Evolutionary conservation across 345 rosid genomes (phyloP), one percentile per base, ranked within the genome.

Genomic region (Nasturtium officinale): DNA sequence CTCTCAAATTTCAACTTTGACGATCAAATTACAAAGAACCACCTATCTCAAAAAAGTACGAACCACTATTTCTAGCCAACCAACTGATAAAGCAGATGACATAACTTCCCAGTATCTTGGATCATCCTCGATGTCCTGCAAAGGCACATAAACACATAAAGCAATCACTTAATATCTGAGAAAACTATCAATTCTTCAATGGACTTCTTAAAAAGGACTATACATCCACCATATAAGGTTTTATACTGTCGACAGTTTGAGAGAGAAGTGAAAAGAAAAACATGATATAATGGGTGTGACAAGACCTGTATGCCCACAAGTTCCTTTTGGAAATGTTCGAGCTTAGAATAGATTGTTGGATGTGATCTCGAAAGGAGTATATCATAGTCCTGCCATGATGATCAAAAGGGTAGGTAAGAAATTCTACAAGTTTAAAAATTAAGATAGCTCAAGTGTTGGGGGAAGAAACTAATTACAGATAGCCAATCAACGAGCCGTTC

Each of bases 31-130:
- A 54, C 21, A 28, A 0, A 9, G 52, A 64, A 38, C 15, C 15
- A 9, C n/a, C 9, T 23, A 54, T 40, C 35, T 28, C 28, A 58
- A 40, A 71, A 63, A 55, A 60, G 18, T 28, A 78, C 91, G 46
- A 59, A 95, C 96, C 85, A 85, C 96, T 50, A 87, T 91, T 75
- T 91, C 93, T 48, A 90, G 82, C 97, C 97, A 95, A 69, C 99
- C 99, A 80, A 95, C 86, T 40, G 95, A 88, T 32, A 91, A 70
- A 30, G 90, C 95, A 38, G 96, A 89, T 51, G 89, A 73, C 79
- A 89, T 83, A 62, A 88, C 87, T 75, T 86, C 92, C 98, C 98
- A 94, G 70, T 88, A 94, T 78, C 76, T 85, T 47, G 89, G 82
- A 79, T 87, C 80, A 73, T 91, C 90, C 82, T 91, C 97, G 58